Evolutionary conservation across 129 eudicot genomes (phyloP), one percentile per base, ranked within the genome.

Genomic region (Mikania micrantha): DNA sequence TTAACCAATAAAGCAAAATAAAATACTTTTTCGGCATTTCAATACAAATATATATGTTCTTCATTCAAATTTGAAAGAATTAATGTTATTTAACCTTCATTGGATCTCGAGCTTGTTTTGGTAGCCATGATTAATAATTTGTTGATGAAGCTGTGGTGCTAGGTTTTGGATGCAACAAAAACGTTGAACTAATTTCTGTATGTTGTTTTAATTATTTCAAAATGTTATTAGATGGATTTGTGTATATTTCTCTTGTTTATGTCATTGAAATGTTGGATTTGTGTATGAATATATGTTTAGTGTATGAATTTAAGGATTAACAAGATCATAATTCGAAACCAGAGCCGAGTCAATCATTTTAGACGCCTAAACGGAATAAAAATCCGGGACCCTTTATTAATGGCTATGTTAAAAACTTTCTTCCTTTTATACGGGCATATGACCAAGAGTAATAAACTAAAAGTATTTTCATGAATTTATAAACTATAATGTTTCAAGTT

Each of bases 41-140:
- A 69, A 34, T 24, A 72, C 70, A 59, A 61, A 75, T 34, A 67
- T 25, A 56, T 56, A 25, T 25, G 12, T 54, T 54, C 60, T 52
- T 20, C 16, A 49, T 52, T 25, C 34, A 22, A 10, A 22, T 52
- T 52, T 9, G 1, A 4, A 25, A 13, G 19, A 25, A 13, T 4
- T 56, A 0, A 32, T 32, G 50, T 5, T 11, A 11, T 25, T 27
- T 12, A 2, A 5, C 12, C 36, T 56, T 25, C 36, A 27, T 27
- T 4, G 61, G 34, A 56, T 25, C 61, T 56, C 17, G 13, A 56
- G 61, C 29, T 10, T 24, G 19, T 54, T 54, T 25, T 24, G 58
- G 58, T 20, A 50, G n/a, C n/a, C n/a, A n/a, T n/a, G n/a, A n/a
- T 54, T 52, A 9, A 4, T 27, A 56, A 56, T 4, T 9, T 27